A percentile compares a stretch with the other conserved stretches of the same genome.
Conservation (phyloP, 768 basidiomycete genomes). For the Lentinula aciculospora region DNA sequence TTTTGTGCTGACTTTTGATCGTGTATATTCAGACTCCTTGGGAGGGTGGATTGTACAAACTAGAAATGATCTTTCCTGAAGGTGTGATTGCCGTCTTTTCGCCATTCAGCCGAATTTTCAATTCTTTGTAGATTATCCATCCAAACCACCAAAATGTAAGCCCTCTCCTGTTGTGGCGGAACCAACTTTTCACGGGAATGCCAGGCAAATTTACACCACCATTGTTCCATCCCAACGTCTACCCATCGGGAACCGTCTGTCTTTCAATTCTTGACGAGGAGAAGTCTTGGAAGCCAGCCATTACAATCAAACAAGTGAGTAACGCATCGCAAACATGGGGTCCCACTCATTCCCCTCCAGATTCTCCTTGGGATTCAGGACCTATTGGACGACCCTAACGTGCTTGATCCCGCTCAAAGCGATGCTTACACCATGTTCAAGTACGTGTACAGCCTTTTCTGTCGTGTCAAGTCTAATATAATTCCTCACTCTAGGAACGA, state of each 20-base stretch:
- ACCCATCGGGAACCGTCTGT: slow-evolving; percentile 97
- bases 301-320: slow-evolving; percentile 94
- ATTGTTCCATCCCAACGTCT: slow-evolving; percentile 97
- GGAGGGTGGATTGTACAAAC: slow-evolving; percentile 95
- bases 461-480: background rate
- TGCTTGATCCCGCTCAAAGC: slow-evolving; percentile 95
- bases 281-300: slow-evolving; percentile 98
- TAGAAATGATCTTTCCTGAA: slow-evolving; percentile 94
- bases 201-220: slow-evolving; percentile 95
- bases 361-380: slow-evolving; percentile 96
- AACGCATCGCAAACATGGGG: background rate
- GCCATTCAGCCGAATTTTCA: too few relatives aligned
- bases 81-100: slow-evolving; percentile 37
- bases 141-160: slow-evolving; percentile 90
- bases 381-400: slow-evolving; percentile 91
- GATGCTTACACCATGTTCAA: slow-evolving; percentile 99
- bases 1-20: slow-evolving; percentile 7
- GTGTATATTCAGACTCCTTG: slow-evolving; percentile 71
- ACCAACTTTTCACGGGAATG: background rate
- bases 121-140: slow-evolving; percentile 74
- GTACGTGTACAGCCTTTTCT: slow-evolving; percentile 40
- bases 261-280: slow-evolving; percentile 97
- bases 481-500: slow-evolving; percentile 63
- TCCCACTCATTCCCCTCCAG: slow-evolving; percentile 31
- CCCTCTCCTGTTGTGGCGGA: background rate